Evolutionary conservation across 2,329 filamentous ascomycete species (phyloP).

Genomic region (Alternaria sp.): DNA sequence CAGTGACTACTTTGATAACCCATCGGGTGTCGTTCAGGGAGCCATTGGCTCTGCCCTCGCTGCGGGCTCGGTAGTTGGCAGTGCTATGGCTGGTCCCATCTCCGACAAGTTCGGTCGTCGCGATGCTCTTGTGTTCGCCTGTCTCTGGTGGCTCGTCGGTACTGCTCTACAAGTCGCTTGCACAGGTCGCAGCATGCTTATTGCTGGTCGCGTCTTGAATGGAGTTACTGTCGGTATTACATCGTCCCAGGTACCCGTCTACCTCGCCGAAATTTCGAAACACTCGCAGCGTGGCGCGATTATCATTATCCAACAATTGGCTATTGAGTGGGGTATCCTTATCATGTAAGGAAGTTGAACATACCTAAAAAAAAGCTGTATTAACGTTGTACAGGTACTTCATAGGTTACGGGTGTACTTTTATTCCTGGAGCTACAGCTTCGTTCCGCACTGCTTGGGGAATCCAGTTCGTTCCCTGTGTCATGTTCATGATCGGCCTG

Average conservation of each 20-base stretch:
- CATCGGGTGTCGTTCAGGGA: conserved; percentile 58
- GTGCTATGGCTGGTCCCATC: conserved; percentile 66
- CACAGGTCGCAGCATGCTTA: conserved; percentile 74
- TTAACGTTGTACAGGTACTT: conserved; percentile 46
- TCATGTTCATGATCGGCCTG: conserved; percentile 57
- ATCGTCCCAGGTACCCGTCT: conserved; percentile 73
- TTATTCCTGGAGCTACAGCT: conserved; percentile 37
- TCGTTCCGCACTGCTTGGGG: conserved; percentile 52
- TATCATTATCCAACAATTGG: conserved; percentile 76
- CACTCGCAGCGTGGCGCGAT: conserved; percentile 68
- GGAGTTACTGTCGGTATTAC: conserved; percentile 78
- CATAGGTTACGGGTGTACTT: conserved; percentile 50
- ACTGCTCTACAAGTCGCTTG: conserved; percentile 69
- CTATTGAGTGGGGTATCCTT: conserved; percentile 70
- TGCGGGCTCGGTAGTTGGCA: conserved; percentile 72
- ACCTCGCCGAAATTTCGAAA: conserved; percentile 72
- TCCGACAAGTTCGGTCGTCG: conserved; percentile 67
- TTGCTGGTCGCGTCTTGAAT: conserved; percentile 74
- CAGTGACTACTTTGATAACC: conserved; percentile 60
- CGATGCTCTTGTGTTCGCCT: conserved; percentile 62
- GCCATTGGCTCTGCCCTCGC: conserved; percentile 67
- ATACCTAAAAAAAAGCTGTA: neutral
- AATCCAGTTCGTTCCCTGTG: conserved; percentile 50
- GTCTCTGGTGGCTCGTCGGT: conserved; percentile 65
- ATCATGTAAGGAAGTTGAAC: conserved; percentile 39